A percentile compares a stretch with the other conserved stretches of the same genome.
Conservation (phyloP, 2,329 filamentous ascomycete genomes). For the Diaporthe sp. region DNA sequence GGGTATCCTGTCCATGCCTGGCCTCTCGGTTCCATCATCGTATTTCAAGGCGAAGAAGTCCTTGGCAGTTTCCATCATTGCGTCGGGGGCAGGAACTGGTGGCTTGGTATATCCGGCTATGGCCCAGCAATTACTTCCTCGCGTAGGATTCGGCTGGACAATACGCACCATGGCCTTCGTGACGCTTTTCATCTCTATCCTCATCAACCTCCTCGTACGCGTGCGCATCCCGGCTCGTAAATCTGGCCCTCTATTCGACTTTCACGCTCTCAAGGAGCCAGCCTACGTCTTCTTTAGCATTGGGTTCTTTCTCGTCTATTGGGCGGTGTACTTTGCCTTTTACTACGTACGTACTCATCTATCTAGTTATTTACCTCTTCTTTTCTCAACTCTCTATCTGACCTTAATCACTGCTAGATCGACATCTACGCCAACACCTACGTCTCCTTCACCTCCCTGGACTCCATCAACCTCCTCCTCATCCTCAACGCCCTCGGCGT, state of each 20-base stretch:
- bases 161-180: constrained; percentile 71
- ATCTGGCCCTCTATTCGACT: constrained; percentile 60
- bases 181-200: constrained; percentile 58
- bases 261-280: constrained; percentile 59
- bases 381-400: neutral
- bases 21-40: constrained; percentile 64
- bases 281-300: constrained; percentile 56
- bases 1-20: constrained; percentile 65
- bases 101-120: constrained; percentile 72
- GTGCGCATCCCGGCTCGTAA: constrained; percentile 56
- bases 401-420: constrained; percentile 26
- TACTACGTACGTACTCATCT: constrained; percentile 52
- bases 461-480: constrained; percentile 55
- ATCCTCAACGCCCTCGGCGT: constrained; percentile 63
- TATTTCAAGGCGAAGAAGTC: constrained; percentile 71
- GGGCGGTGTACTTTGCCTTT: constrained; percentile 64
- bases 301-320: constrained; percentile 54
- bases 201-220: constrained; percentile 54
- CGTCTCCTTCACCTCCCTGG: constrained; percentile 49
- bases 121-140: constrained; percentile 56
- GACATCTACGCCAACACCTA: constrained; percentile 48
- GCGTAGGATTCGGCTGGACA: constrained; percentile 71
- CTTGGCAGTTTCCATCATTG: constrained; percentile 68
- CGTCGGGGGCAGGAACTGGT: constrained; percentile 69
- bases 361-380: neutral